Conservation (phyloP, 2,329 filamentous ascomycete species). For the Orbilia oligospora region DNA sequence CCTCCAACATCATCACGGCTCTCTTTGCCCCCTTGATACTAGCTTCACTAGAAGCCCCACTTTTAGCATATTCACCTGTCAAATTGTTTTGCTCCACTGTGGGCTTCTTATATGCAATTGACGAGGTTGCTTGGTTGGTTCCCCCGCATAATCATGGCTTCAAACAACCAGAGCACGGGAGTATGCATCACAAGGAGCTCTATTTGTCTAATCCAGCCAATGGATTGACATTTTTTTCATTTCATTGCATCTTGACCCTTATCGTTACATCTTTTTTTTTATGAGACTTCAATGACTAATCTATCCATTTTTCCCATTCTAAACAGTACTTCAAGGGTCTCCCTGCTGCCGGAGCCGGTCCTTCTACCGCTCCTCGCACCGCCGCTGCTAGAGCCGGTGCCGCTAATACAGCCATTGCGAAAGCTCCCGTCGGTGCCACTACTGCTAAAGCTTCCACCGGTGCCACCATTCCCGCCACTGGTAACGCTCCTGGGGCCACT, state of each 20-base stretch:
- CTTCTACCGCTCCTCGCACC: not conserved
- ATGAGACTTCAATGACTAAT: not conserved
- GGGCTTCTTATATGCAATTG: not conserved
- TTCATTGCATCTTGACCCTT: not conserved
- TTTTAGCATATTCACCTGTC: not conserved
- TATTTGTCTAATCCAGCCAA: not conserved
- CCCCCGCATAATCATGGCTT: conserved; percentile 7
- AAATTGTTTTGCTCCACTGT: not conserved
- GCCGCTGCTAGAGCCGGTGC: not conserved
- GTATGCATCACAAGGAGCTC: not conserved
- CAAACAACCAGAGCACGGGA: not conserved
- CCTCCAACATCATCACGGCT: not conserved
- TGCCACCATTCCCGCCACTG: not conserved
- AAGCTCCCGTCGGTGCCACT: not conserved
- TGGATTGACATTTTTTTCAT: not conserved
- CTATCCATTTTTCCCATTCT: not conserved
- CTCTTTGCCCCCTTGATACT: not conserved
- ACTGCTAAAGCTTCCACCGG: not conserved
- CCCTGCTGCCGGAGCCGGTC: not conserved
- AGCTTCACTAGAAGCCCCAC: not conserved
- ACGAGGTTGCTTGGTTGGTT: not conserved
- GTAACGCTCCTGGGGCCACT: not conserved
- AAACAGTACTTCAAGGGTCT: not conserved
- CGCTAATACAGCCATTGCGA: not conserved
- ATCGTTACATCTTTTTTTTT: not conserved